These are phyloP conservation scores for Talaromyces nanjingensis DNA, from an alignment of 495 filamentous ascomycete species.

Conservation along the genomic window DNA sequence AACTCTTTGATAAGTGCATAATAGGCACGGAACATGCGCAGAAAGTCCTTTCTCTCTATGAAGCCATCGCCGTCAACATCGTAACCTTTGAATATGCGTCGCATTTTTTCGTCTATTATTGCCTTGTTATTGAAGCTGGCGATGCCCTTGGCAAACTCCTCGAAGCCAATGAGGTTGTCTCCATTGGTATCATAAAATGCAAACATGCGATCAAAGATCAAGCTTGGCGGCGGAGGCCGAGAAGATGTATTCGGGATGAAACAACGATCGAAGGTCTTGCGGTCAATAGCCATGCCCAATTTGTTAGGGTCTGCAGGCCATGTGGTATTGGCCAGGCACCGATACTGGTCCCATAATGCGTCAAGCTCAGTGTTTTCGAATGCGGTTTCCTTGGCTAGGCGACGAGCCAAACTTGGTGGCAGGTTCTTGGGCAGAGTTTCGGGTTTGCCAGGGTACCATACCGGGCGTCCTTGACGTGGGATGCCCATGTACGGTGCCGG, in stretches of 20 bases:
- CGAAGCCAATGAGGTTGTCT: conserved; percentile 86
- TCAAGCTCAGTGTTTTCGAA: conserved; percentile 82
- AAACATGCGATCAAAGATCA: conserved; percentile 94
- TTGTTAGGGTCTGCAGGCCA: conserved; percentile 77
- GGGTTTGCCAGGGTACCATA: conserved; percentile 90
- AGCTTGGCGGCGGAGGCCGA: conserved; percentile 69
- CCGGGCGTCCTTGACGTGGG: conserved; percentile 61
- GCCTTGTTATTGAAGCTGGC: conserved; percentile 69
- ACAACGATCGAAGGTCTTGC: conserved; percentile 82
- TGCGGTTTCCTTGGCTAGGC: conserved; percentile 61
- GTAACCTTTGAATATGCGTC: conserved; percentile 78
- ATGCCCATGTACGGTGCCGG: conserved; percentile 63
- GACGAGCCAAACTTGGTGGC: conserved; percentile 52
- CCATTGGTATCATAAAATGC: conserved; percentile 88
- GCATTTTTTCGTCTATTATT: conserved; percentile 54
- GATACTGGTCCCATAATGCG: conserved; percentile 94
- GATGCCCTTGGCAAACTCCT: conserved; percentile 82
- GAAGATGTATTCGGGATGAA: conserved; percentile 76
- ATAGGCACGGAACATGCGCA: conserved; percentile 85
- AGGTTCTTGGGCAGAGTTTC: conserved; percentile 57
- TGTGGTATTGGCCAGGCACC: conserved; percentile 78
- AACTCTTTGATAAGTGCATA: conserved; percentile 82
- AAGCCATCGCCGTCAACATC: conserved; percentile 88
- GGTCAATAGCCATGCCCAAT: conserved; percentile 76
- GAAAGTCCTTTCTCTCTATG: conserved; percentile 80